Base-by-base conservation (phyloP, 1,139 yeast species). In the Suhomyces choctaworum region DNA sequence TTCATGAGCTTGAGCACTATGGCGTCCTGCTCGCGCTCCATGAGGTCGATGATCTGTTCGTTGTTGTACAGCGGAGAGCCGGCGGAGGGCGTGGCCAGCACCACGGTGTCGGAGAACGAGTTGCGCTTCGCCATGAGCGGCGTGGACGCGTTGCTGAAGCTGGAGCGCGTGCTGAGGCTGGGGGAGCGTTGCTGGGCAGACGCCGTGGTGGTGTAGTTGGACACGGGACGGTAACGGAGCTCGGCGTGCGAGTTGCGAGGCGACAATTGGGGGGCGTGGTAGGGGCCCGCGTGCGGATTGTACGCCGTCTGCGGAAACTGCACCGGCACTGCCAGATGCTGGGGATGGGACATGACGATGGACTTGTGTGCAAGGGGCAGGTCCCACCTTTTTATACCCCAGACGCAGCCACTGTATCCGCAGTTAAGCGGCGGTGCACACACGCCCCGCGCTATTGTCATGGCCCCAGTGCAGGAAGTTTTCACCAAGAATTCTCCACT, bases 21-120 rank as follows among this genome's bases (percentile, higher is more conserved):
- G 3, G 81, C 82, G 47, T 80, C 87, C 51, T 80, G 86, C 50
- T 80, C 86, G 39, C 78, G 69, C 50, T 80, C 87, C 84, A 80
- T 78, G 37, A 73, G 62, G 52, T 79, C 82, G 31, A 80, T 71
- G 25, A 76, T 66, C 41, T 75, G 76, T 30, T 73, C 81, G 20
- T 34, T 42, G 31, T 30, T 37, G 22, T 29, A 22, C 31, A 34
- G 40, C 5, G 34, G 35, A 9, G 34, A 21, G 4, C 17, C 8
- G 14, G 22, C 24, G 20, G 26, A 16, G 5, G 27, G 25, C 14
- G 34, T 22, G 19, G 37, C 24, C 17, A 25, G 21, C 34, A 25
- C 29, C 5, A n/a, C 17, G 26, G 23, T 20, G 6, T 32, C 39
- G 3, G 46, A 44, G 16, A 37, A 40, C 19, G 47, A 34, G 29